Evolutionary conservation across 176 grass and related monocot species (phyloP), one percentile per base, ranked within the genome.

Genomic region (Phyllostachys edulis): DNA sequence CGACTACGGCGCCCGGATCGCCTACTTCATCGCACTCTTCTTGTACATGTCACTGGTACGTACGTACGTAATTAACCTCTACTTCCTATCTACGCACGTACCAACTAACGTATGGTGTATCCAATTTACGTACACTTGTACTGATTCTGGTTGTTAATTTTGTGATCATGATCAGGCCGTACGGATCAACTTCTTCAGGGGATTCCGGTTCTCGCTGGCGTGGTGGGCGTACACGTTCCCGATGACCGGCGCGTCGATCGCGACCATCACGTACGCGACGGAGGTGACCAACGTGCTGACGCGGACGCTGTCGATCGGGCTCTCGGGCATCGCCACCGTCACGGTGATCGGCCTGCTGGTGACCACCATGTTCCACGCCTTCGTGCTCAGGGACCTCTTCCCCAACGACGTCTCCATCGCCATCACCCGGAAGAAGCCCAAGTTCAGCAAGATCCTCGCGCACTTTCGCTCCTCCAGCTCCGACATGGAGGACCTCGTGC

Each of bases 211-310:
- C 89, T 99, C 96, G 37, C 93, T 99, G 74, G 89, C 96, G 52
- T 99, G 96, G 96, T 99, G 96, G 96, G 96, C 96, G 1, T 99
- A 99, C 75, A 98, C 96, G 49, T 99, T 99, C 86, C 96, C 96
- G 20, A 96, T 91, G 93, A 96, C 96, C 15, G 84, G 87, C 10
- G 91, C 88, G 26, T 85, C 96, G 1, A 74, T 99, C 34, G 96
- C 96, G 0, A 94, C 96, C 0, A 94, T 96, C 49, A 96, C 82
- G 9, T 96, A 99, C 88, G 89, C 96, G 24, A 76, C 77, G 66
- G 87, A 50, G 55, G 93, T 96, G 40, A 90, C 83, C 9, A 99
- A 99, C 84, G n/a, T 87, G 61, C 66, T 99, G 23, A 99, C 93
- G 0, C 72, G 54, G 52, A 7, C 93, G 42, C 85, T 99, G 1